Conservation (phyloP, 306 rosid genomes). For the Dicorynia guianensis region DNA sequence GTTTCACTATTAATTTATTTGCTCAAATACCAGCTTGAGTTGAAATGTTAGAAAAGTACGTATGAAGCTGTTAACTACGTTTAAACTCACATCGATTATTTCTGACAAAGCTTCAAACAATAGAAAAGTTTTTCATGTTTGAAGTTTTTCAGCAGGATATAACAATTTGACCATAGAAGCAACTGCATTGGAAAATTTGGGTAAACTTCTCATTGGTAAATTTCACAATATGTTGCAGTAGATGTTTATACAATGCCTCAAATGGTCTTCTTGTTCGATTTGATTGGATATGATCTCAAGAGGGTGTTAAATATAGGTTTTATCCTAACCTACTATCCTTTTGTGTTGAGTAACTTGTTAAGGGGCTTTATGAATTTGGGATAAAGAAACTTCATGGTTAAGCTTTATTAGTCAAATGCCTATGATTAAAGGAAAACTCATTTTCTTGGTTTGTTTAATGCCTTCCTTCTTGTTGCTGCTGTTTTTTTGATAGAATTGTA, state of each 20-base stretch:
- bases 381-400: conserved; percentile 6
- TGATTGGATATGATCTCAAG: not conserved
- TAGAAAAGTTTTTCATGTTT: no score
- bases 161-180: conserved; percentile 11
- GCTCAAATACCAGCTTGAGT: conserved; percentile 8
- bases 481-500: conserved; percentile 24
- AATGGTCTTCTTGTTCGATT: conserved; percentile 13
- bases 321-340: conserved; percentile 3
- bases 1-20: conserved; percentile 25
- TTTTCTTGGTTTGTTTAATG: conserved; percentile 27
- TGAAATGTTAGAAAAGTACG: conserved; percentile 36
- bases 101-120: not conserved
- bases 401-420: conserved; percentile 25
- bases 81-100: not conserved
- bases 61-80: not conserved
- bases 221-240: conserved; percentile 21
- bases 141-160: no score
- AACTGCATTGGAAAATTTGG: conserved; percentile 6
- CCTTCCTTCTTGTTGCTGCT: conserved; percentile 24
- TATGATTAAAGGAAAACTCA: conserved; percentile 18
- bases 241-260: conserved; percentile 9
- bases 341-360: conserved; percentile 21
- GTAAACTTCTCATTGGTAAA: not conserved
- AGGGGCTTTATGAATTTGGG: not conserved
- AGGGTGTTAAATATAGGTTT: conserved; percentile 26